Base-by-base conservation (phyloP, 768 basidiomycete species). In the Mycena indigotica region DNA sequence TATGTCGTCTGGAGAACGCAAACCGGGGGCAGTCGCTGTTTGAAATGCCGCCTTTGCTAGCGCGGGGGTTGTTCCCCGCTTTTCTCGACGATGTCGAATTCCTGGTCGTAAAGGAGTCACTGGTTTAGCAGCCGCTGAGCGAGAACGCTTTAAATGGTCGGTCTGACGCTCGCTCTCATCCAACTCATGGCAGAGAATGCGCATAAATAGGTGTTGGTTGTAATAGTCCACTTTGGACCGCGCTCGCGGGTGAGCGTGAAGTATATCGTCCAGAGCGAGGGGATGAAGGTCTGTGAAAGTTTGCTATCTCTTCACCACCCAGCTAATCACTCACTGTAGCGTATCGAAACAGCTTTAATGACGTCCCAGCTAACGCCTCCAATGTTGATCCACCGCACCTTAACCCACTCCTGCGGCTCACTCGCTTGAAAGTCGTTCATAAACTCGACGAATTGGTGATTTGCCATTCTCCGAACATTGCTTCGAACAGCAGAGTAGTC, bases 171-270 rank as follows among this genome's bases (percentile, higher is more conserved):
- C 71, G 16, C 74, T 70, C 24, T 57, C 60, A 5, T 63, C 69
- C n/a, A 89, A 74, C 39, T 84, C 76, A 67, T 92, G 89, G 56
- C 81, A 82, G n/a, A 91, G 77, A 28, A 89, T 72, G 13, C 84
- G 82, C 35, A 90, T 71, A 72, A 91, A 91, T 19, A 92, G 77
- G 66, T 91, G 89, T 55, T 81, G 78, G 10, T 70, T 60, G 70
- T 86, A 91, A 66, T 89, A 91, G 67, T 90, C 88, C 3, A 80
- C 81, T 69, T 89, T 86, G 3, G 87, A 88, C 52, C 86, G 79
- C 29, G 75, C 78, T 30, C 79, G 76, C 8, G 75, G 69, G 24
- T 80, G 76, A 23, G 78, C 73, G 57, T 85, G 82, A 48, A 89
- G 80, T 6, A 89, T 69, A 62, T 89, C 89, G 61, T 90, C 89